phyloP scores from a whole-genome alignment of 179 eudicot species.

The Amaranthus tricolor region DNA sequence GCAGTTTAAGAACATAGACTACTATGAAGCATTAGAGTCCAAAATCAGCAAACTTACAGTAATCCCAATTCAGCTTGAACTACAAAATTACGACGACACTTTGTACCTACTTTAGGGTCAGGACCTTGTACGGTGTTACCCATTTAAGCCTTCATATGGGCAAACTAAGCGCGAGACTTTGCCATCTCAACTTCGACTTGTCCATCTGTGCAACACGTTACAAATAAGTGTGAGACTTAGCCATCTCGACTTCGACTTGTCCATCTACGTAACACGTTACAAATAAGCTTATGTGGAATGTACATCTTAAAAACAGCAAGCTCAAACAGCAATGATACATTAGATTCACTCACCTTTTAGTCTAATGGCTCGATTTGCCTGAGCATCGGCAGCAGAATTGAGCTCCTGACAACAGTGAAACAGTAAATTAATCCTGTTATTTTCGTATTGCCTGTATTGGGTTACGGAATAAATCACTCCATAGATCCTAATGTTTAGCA shows the following conservation, averaged over 20 bases:
- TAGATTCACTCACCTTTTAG: conserved; percentile 37
- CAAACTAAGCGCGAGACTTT: conserved; percentile 3
- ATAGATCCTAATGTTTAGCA: background rate
- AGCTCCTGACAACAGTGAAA: conserved; percentile 30
- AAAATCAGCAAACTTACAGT: too few species aligned
- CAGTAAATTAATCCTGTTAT: background rate
- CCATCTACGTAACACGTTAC: conserved; percentile 23
- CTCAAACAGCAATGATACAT: background rate
- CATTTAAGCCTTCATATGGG: background rate
- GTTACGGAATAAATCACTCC: background rate
- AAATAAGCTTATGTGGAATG: background rate
- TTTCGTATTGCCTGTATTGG: background rate
- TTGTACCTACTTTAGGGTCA: background rate
- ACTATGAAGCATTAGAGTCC: too few species aligned
- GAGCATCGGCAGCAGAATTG: conserved; percentile 61
- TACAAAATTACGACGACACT: too few species aligned
- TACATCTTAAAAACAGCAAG: background rate
- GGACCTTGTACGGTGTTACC: background rate
- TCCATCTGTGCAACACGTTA: conserved; percentile 24
- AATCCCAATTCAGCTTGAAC: too few species aligned
- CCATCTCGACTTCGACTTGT: conserved; percentile 27
- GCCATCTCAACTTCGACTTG: conserved; percentile 27
- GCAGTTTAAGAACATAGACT: too few species aligned
- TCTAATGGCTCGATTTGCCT: conserved; percentile 52
- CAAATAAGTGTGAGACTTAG: conserved; percentile 3